These are phyloP conservation scores for peach (Prunus persica) DNA, from an alignment of 306 rosid species.

Conservation along the genomic window DNA sequence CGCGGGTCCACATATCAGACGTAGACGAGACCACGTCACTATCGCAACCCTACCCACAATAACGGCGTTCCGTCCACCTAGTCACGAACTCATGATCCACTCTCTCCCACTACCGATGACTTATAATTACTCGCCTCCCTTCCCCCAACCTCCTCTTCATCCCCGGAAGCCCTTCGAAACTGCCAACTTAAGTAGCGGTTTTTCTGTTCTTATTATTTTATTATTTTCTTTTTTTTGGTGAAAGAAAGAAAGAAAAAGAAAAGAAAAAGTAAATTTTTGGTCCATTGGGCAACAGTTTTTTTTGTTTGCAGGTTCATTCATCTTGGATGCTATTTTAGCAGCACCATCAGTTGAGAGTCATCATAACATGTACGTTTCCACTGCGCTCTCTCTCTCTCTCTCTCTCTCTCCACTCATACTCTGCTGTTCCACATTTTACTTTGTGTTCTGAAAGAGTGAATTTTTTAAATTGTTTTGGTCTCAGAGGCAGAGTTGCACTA, in stretches of 20 bases:
- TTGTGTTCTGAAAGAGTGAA: background rate
- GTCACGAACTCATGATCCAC: background rate
- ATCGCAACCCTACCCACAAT: conserved; percentile 10
- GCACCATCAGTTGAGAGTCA: conserved; percentile 20
- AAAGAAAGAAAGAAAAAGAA: background rate
- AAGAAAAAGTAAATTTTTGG: background rate
- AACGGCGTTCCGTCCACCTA: conserved; percentile 11
- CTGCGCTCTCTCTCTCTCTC: background rate
- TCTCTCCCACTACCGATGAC: background rate
- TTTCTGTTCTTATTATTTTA: background rate
- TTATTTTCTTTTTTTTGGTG: no score
- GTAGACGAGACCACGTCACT: conserved; percentile 24
- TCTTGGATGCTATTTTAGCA: conserved; percentile 26
- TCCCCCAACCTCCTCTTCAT: background rate
- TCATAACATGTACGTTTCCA: conserved; percentile 24
- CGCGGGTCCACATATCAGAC: conserved; percentile 8
- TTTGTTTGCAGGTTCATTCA: conserved; percentile 18
- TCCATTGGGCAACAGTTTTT: background rate
- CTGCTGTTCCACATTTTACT: background rate
- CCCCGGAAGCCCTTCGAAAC: background rate
- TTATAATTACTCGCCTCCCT: background rate
- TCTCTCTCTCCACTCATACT: background rate
- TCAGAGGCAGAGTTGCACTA: background rate
- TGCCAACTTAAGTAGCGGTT: background rate
- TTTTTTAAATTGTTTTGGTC: conserved; percentile 5